These are phyloP conservation scores for Eutreptiella sp. DNA, from an alignment of 208 protist genomes.

Conservation along the genomic window DNA sequence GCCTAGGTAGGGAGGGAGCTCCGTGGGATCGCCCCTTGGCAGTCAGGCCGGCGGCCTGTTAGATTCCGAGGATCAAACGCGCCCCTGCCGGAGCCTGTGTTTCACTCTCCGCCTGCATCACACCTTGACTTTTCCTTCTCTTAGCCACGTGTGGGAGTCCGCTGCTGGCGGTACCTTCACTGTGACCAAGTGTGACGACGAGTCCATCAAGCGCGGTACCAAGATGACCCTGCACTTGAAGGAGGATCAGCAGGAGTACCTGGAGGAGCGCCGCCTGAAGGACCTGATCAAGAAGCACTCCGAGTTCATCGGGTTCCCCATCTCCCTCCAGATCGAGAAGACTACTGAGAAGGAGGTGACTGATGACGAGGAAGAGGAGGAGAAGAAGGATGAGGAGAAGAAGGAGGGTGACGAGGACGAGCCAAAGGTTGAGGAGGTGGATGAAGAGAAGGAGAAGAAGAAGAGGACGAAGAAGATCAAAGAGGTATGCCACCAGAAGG, in stretches of 20 bases:
- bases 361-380: constrained; percentile 79
- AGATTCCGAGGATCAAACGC: too few relatives aligned
- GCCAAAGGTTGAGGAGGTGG: constrained; percentile 63
- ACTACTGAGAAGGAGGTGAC: constrained; percentile 87
- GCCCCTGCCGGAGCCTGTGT: too few relatives aligned
- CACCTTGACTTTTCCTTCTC: too few relatives aligned
- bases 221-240: constrained; percentile 93
- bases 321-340: constrained; percentile 86
- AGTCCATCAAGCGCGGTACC: constrained; percentile 88
- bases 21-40: too few relatives aligned
- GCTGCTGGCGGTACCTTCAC: constrained; percentile 94
- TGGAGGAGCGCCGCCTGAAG: constrained; percentile 89
- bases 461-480: constrained; percentile 69
- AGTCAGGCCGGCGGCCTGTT: too few relatives aligned
- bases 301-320: constrained; percentile 98
- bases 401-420: constrained; percentile 58
- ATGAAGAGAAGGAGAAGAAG: constrained; percentile 68
- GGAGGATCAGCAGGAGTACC: constrained; percentile 92
- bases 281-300: constrained; percentile 98
- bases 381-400: constrained; percentile 55
- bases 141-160: constrained; percentile 96
- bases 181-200: constrained; percentile 66
- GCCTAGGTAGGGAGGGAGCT: too few relatives aligned
- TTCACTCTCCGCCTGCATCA: too few relatives aligned
- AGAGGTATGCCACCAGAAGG: constrained; percentile 49